Evolutionary conservation across 345 rosid genomes (phyloP), one percentile per base, ranked within the genome.

Genomic region (Rhizophora mangle): DNA sequence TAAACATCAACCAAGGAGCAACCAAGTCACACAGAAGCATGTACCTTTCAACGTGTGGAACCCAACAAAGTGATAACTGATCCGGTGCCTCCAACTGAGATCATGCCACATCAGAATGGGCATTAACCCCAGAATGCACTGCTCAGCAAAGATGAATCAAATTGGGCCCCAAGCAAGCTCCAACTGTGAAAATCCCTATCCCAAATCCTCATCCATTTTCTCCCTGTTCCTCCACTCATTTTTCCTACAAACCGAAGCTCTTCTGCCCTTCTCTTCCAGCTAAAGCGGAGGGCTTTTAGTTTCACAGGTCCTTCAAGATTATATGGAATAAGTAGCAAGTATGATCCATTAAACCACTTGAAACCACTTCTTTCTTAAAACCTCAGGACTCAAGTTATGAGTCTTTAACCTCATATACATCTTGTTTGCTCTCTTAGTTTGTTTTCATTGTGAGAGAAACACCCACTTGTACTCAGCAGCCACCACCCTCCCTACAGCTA

Each of bases 101-200:
- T 65, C 43, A 47, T 69, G 81, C 74, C 78, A 72, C 71, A 29
- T 80, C 77, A 73, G 75, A 68, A 61, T 27, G 15, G 15, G 30
- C 26, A 18, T n/a, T 18, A 64, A 39, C 46, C 46, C 43, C 51
- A 26, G 30, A 59, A 70, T 52, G 46, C 27, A 11, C 5, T 29
- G 46, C 4, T 47, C 16, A 43, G 15, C 18, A 43, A 43, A 43
- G 26, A 37, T 56, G 60, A 27, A 68, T 54, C 56, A 47, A 68
- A 64, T 29, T 72, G 21, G 8, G 59, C 70, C 22, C 80, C 80
- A 61, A 62, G 46, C 64, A 79, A 78, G 37, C 76, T 71, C 74
- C 70, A 81, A 73, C 77, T 34, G 77, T 81, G 85, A 78, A 78
- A 84, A 84, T 80, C 87, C 90, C 86, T 86, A 91, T 89, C 91